These are phyloP conservation scores for Abortiporus biennis DNA, from an alignment of 1,284 basidiomycete species.

Conservation along the genomic window DNA sequence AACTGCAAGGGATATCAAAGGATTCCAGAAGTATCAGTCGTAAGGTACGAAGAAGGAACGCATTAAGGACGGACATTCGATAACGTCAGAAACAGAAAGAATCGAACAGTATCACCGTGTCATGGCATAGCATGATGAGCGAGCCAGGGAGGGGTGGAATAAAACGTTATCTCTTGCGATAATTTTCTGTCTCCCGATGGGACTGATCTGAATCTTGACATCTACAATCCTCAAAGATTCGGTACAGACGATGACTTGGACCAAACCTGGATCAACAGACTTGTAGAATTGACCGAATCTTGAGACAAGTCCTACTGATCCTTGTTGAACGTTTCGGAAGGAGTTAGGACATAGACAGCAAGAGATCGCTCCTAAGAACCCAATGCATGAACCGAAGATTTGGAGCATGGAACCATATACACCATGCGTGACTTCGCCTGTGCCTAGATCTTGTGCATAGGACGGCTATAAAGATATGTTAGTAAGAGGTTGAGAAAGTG, in stretches of 20 bases:
- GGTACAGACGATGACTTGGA: conserved; percentile 90
- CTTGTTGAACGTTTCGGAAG: conserved; percentile 78
- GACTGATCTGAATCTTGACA: conserved; percentile 90
- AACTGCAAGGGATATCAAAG: too few species aligned
- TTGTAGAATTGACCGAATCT: conserved; percentile 95
- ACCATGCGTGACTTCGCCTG: conserved; percentile 73
- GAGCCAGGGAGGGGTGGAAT: too few species aligned
- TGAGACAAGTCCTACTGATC: conserved; percentile 85
- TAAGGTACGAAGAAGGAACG: too few species aligned
- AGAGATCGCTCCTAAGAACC: conserved; percentile 74
- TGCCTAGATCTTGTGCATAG: conserved; percentile 85
- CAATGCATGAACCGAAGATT: conserved; percentile 49
- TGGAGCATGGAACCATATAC: conserved; percentile 82
- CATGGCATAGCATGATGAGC: too few species aligned
- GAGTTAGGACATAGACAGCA: conserved; percentile 84
- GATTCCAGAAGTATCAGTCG: too few species aligned
- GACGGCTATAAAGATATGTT: conserved; percentile 49
- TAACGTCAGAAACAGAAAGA: too few species aligned
- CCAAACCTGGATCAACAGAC: conserved; percentile 89
- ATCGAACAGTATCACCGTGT: too few species aligned
- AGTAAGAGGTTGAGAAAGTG: neutral
- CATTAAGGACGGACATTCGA: too few species aligned
- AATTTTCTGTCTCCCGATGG: conserved; percentile 83
- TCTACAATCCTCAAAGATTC: conserved; percentile 82
- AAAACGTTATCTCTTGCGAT: conserved; percentile 88